Evolutionary conservation across 2,329 filamentous ascomycete species (phyloP), one percentile per base, ranked within the genome.

Genomic region (Trichophaea hybrida): DNA sequence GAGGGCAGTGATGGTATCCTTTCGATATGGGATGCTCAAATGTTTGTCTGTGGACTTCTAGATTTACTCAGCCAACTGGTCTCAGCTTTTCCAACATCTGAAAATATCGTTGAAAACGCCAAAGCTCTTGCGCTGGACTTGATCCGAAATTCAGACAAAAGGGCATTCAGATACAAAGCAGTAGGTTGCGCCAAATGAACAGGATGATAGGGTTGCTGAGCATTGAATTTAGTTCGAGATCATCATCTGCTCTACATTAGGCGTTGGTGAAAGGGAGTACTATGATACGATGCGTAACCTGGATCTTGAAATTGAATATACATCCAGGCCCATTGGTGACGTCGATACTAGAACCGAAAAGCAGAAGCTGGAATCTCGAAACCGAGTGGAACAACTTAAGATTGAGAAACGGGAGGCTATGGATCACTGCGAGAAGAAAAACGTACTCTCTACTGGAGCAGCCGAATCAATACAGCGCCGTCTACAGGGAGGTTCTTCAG

Each of bases 401-500:
- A 57, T 59, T 46, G 65, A 66, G 46, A 66, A 65, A 58, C 55
- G 62, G 51, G 61, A 65, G 31, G 59, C 64, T 33, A 64, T 65
- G 60, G 61, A 64, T 31, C 60, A 60, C 34, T 65, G 57, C 48
- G 61, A 62, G 43, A 64, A 61, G 40, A 65, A 61, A 43, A 43
- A 54, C 35, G 59, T 65, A 12, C 46, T 64, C 31, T 64, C 62
- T 38, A 66, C 55, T 55, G 65, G 64, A 44, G 65, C 65, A n/a
- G 54, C 65, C 24, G 65, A 66, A 50, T 65, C 64, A 17, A 64
- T 66, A 49, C 65, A 65, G 46, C 61, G 64, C 31, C 62, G 65
- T 24, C 57, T 65, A 15, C 50, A 53, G 37, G 32, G 34, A 17
- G 44, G 24, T n/a, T 24, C 24, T 24, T 17, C 53, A 35, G 40